These are phyloP conservation scores for Fraxinus xanthoxyloides DNA, from an alignment of 305 asterid species.

Conservation along the genomic window DNA sequence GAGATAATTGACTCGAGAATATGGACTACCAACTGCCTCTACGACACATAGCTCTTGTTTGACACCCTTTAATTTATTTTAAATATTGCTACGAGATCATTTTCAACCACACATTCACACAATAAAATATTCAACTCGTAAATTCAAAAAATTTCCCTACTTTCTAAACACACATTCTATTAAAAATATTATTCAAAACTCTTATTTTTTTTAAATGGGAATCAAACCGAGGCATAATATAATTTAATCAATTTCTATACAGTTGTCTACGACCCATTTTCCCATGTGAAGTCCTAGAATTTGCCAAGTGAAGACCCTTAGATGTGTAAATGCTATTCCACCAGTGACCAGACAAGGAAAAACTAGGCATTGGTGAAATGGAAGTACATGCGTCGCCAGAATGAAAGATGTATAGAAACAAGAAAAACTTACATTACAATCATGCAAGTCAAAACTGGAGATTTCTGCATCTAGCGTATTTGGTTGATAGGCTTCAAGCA, in stretches of 20 bases:
- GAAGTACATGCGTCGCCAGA: not conserved
- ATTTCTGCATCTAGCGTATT: conserved; percentile 42
- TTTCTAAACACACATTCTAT: not conserved
- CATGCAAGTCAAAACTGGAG: conserved; percentile 37
- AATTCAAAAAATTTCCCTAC: not conserved
- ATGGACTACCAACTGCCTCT: not conserved
- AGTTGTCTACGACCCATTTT: not conserved
- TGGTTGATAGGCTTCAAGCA: conserved; percentile 38
- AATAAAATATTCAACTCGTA: not conserved
- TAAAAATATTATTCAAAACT: not conserved
- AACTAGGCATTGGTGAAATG: not conserved
- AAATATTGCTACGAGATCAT: not conserved
- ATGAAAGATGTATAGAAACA: not conserved
- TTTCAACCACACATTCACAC: not conserved
- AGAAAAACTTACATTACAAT: conserved; percentile 53
- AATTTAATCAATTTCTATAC: not conserved
- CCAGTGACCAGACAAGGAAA: not conserved
- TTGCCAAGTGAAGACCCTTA: not conserved
- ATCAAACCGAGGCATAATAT: not conserved
- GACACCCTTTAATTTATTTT: not conserved
- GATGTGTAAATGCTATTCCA: not conserved
- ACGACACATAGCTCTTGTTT: not conserved
- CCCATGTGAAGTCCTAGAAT: not conserved
- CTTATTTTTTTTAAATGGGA: not conserved
- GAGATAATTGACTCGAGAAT: not conserved